These are phyloP conservation scores for Sarcomyxa edulis DNA, from an alignment of 768 basidiomycete species.

Conservation along the genomic window DNA sequence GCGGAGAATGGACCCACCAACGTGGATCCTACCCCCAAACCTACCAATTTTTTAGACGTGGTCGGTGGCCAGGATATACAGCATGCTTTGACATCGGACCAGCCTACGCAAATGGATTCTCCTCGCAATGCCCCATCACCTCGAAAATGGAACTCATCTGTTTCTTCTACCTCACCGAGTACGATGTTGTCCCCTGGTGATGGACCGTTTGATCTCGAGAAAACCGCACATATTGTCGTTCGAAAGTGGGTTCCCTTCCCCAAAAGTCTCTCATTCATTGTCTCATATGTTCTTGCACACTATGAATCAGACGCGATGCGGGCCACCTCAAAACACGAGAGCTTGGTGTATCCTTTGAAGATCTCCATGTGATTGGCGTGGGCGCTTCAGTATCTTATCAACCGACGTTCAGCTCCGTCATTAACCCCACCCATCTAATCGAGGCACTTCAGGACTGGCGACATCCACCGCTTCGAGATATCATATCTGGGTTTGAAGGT, in stretches of 20 bases:
- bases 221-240: conserved; percentile 18
- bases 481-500: conserved; percentile 61
- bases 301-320: conserved; percentile 34
- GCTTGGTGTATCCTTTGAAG: conserved; percentile 57
- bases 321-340: conserved; percentile 45
- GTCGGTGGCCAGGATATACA: no score
- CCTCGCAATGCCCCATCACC: no score
- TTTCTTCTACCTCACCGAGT: conserved; percentile 14
- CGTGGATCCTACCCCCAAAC: no score
- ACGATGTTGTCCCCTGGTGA: conserved; percentile 12
- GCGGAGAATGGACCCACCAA: no score
- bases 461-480: conserved; percentile 60
- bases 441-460: conserved; percentile 37
- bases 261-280: not conserved
- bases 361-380: conserved; percentile 55
- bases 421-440: conserved; percentile 47
- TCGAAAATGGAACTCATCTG: no score
- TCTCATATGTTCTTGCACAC: not conserved
- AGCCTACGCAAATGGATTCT: no score
- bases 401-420: conserved; percentile 54
- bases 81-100: no score
- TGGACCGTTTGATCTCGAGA: conserved; percentile 23
- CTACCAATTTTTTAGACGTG: no score
- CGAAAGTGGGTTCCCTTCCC: conserved; percentile 15
- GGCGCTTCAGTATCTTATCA: conserved; percentile 52